Evolutionary conservation across 1,139 yeast genomes (phyloP).

Genomic region (Kurtzmaniella natalensis): DNA sequence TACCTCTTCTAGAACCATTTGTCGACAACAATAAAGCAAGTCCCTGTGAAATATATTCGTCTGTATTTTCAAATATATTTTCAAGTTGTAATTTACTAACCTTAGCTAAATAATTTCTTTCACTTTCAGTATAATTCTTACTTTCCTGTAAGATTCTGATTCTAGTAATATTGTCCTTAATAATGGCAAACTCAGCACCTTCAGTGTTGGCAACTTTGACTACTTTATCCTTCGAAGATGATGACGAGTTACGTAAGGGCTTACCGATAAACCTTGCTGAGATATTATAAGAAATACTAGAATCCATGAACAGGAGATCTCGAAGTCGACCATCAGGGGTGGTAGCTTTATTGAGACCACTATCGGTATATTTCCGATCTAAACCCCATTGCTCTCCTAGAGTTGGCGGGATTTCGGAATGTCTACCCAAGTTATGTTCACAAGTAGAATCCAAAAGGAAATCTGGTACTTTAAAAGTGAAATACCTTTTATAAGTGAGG

Average conservation of each 20-base stretch:
- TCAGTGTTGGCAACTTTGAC: slow-evolving; percentile 24
- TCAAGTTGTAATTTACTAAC: slow-evolving; percentile 21
- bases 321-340: slow-evolving; percentile 8
- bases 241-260: slow-evolving; percentile 25
- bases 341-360: slow-evolving; percentile 19
- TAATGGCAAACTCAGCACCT: slow-evolving; percentile 41
- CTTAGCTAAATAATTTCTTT: slow-evolving; percentile 11
- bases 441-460: slow-evolving; percentile 37
- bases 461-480: slow-evolving; percentile 39
- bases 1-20: too few relatives aligned
- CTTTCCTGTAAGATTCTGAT: slow-evolving; percentile 29
- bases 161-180: slow-evolving; percentile 27
- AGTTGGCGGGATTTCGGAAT: slow-evolving; percentile 37
- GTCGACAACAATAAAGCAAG: not conserved
- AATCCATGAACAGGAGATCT: slow-evolving; percentile 25
- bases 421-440: slow-evolving; percentile 28
- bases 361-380: too few relatives aligned
- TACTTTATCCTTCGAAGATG: slow-evolving; percentile 15
- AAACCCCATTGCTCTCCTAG: slow-evolving; percentile 33
- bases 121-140: slow-evolving; percentile 7
- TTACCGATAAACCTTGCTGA: slow-evolving; percentile 39
- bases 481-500: slow-evolving; percentile 32
- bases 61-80: slow-evolving; percentile 22
- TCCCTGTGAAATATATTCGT: slow-evolving; percentile 21
- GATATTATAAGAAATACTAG: slow-evolving; percentile 34